Evolutionary conservation across 495 filamentous ascomycete species (phyloP).

Genomic region (Aspergillus nanangensis): DNA sequence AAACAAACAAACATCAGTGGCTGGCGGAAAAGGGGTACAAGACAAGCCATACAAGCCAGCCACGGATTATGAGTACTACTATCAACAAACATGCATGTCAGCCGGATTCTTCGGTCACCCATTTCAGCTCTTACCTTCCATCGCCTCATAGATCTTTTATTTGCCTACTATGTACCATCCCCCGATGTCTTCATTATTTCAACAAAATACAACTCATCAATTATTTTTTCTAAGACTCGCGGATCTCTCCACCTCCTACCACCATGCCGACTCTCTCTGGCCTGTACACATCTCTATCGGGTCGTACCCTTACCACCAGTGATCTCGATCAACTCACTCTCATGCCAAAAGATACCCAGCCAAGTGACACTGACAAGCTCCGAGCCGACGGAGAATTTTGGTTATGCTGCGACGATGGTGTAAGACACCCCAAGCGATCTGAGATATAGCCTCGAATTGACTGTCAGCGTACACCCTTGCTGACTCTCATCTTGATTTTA

Average conservation of each 20-base stretch:
- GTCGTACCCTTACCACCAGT: neutral
- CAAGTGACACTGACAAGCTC: neutral
- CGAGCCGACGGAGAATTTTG: constrained; percentile 5
- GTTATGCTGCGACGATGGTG: constrained; percentile 4
- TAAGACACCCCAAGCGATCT: neutral
- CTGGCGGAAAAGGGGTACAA: too few relatives aligned
- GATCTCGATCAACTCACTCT: neutral
- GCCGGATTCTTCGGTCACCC: too few relatives aligned
- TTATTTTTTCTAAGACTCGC: too few relatives aligned
- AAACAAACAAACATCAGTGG: too few relatives aligned
- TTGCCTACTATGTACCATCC: too few relatives aligned
- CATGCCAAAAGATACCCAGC: neutral
- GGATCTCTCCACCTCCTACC: neutral
- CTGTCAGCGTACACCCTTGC: neutral
- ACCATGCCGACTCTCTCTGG: constrained; percentile 7
- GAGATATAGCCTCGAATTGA: too few relatives aligned
- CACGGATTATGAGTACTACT: too few relatives aligned
- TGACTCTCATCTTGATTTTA: neutral
- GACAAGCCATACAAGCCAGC: too few relatives aligned
- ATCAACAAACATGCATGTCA: too few relatives aligned
- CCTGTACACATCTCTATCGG: constrained; percentile 2
- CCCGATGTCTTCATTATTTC: neutral
- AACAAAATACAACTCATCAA: neutral
- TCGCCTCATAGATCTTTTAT: too few relatives aligned
- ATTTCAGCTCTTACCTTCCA: too few relatives aligned